Percentiles rank a stretch among this genome's conserved stretches.
Conservation (phyloP, 192 early-diverging fungal genomes). For the Backusella westeae region DNA sequence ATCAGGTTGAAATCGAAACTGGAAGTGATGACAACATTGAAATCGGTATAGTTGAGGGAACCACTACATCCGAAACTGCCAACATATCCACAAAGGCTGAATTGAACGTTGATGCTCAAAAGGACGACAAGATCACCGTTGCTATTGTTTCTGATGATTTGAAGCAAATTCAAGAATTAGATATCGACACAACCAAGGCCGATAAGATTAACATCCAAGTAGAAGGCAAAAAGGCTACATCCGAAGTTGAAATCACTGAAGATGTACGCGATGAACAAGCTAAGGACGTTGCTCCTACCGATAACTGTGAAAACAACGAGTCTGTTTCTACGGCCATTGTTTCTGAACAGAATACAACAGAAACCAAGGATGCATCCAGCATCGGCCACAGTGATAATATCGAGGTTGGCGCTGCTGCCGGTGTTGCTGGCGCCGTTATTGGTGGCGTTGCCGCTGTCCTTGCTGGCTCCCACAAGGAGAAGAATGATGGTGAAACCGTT, state of each 20-base stretch:
- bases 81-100: background rate
- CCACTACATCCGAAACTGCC: background rate
- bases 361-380: too few relatives aligned
- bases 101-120: background rate
- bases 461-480: background rate
- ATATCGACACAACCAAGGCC: background rate
- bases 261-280: background rate
- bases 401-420: background rate
- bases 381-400: background rate
- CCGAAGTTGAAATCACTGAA: background rate
- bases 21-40: background rate
- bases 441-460: background rate
- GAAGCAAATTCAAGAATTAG: constrained; percentile 3
- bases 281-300: background rate
- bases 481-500: background rate
- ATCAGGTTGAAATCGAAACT: background rate
- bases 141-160: background rate
- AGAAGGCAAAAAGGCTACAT: background rate
- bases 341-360: too few relatives aligned
- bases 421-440: background rate
- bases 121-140: background rate
- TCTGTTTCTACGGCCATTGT: background rate
- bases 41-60: background rate
- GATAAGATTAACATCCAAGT: background rate
- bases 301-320: background rate